phyloP scores from a whole-genome alignment of 2,329 filamentous ascomycete genomes.

The Emmonsia crescens region DNA sequence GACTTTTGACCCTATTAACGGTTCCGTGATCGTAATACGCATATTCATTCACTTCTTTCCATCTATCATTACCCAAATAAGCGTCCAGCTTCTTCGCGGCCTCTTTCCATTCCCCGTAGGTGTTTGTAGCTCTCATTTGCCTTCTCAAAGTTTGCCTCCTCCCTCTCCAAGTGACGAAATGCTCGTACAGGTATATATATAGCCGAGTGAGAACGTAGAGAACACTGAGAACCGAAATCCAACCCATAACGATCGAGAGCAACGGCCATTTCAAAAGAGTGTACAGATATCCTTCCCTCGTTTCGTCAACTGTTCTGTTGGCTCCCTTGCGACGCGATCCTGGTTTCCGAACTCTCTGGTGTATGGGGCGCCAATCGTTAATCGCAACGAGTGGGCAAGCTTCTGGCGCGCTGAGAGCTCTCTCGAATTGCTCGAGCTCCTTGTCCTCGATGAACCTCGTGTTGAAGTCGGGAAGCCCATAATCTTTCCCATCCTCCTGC shows the following conservation, averaged over 20 bases:
- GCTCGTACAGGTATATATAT: constrained; percentile 90
- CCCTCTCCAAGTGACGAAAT: constrained; percentile 82
- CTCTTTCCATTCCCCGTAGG: constrained; percentile 72
- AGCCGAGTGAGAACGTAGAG: constrained; percentile 71
- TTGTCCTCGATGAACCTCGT: constrained; percentile 63
- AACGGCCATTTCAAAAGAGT: constrained; percentile 85
- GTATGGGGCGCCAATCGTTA: constrained; percentile 91
- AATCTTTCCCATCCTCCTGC: constrained; percentile 38
- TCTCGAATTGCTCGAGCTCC: constrained; percentile 67
- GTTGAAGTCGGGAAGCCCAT: constrained; percentile 67
- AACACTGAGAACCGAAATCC: constrained; percentile 62
- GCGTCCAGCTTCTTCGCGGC: constrained; percentile 69
- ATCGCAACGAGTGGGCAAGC: constrained; percentile 69
- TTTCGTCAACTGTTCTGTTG: constrained; percentile 69
- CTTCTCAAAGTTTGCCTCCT: constrained; percentile 59
- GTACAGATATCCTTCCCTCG: constrained; percentile 86
- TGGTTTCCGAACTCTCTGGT: constrained; percentile 52
- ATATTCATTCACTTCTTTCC: constrained; percentile 45
- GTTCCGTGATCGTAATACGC: constrained; percentile 83
- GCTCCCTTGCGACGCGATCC: constrained; percentile 34
- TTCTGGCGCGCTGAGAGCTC: constrained; percentile 72
- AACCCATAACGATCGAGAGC: constrained; percentile 65
- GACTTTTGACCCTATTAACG: constrained; percentile 62
- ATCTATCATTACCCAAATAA: constrained; percentile 59
- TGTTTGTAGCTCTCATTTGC: constrained; percentile 59